These are phyloP conservation scores for Rhodamnia argentea DNA, from an alignment of 345 rosid species.

Conservation along the genomic window DNA sequence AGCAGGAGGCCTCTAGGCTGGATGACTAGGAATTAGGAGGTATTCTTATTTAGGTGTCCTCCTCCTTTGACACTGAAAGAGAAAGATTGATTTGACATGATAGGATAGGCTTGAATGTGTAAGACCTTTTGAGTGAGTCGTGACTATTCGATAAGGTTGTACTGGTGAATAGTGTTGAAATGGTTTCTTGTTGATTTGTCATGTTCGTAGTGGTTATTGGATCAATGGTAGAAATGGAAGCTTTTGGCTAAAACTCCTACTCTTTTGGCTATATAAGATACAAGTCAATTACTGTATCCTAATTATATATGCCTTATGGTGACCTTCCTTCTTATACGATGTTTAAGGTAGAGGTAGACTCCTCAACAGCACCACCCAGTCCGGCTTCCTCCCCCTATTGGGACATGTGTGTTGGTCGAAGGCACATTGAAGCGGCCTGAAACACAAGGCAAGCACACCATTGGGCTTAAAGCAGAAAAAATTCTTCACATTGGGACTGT, in stretches of 20 bases:
- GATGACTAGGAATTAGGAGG: background rate
- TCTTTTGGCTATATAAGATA: background rate
- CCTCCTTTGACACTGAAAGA: background rate
- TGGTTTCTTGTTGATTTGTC: background rate
- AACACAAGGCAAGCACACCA: conserved; percentile 16
- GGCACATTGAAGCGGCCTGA: conserved; percentile 35
- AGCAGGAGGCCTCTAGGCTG: background rate
- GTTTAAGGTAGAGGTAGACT: conserved; percentile 60
- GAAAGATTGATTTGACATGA: background rate
- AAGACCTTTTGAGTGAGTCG: background rate
- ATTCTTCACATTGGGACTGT: conserved; percentile 74
- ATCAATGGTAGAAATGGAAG: background rate
- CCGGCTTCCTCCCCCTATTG: conserved; percentile 39
- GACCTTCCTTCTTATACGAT: background rate
- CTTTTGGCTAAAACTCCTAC: background rate
- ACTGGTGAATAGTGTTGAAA: background rate
- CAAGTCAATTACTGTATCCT: background rate
- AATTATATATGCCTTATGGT: background rate
- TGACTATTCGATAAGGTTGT: background rate
- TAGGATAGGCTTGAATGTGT: background rate
- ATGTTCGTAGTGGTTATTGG: background rate
- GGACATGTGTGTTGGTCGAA: conserved; percentile 67
- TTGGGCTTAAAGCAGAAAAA: conserved; percentile 58
- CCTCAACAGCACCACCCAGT: conserved; percentile 33
- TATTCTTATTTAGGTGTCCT: background rate